phyloP scores from a whole-genome alignment of 2,329 filamentous ascomycete species.

The Xylaria sp. region DNA sequence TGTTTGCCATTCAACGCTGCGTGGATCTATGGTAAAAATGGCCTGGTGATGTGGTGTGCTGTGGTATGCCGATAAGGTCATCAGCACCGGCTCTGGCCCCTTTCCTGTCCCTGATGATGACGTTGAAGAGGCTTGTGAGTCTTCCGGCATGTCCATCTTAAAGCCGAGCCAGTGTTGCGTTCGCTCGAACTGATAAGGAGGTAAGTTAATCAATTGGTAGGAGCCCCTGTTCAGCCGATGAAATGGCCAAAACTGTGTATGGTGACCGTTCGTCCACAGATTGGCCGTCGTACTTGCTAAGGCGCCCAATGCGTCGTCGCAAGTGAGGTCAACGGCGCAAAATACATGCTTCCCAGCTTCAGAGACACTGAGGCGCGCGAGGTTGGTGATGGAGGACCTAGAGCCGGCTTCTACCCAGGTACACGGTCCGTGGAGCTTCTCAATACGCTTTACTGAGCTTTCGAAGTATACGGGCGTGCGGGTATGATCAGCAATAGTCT shows the following conservation, averaged over 20 bases:
- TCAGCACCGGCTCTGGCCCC: background rate
- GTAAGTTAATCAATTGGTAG: conserved; percentile 25
- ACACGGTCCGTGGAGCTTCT: background rate
- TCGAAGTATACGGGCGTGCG: background rate
- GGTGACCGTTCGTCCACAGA: conserved; percentile 30
- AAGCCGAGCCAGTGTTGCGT: conserved; percentile 28
- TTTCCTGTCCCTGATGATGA: background rate
- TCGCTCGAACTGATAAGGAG: conserved; percentile 36
- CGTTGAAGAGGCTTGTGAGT: background rate
- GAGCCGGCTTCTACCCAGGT: conserved; percentile 1
- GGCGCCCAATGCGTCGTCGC: background rate
- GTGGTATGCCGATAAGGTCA: background rate
- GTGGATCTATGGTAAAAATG: background rate
- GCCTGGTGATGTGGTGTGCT: background rate
- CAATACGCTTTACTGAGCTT: background rate
- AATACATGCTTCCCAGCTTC: background rate
- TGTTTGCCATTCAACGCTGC: background rate
- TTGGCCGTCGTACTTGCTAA: conserved; percentile 9
- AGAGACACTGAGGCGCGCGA: background rate
- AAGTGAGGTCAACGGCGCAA: background rate
- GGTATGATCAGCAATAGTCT: background rate
- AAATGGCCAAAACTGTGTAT: conserved; percentile 29
- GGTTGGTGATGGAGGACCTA: background rate
- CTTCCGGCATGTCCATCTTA: background rate
- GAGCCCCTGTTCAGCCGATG: conserved; percentile 22